Base-by-base conservation (phyloP, 179 eudicot genomes). In the Heliamphora pulchella region DNA sequence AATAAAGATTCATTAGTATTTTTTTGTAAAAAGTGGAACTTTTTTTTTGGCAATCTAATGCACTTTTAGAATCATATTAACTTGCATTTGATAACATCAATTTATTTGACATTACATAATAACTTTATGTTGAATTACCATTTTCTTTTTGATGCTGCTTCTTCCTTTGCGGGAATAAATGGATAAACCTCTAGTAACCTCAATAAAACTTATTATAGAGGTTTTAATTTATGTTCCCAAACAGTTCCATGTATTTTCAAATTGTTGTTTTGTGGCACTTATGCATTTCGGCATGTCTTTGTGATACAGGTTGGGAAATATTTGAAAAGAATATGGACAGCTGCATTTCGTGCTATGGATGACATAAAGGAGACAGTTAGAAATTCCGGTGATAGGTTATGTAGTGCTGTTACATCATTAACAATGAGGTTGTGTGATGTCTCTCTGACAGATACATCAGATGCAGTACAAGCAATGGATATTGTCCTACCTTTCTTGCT, bases 341-440 rank as follows among this genome's bases (percentile, higher is more conserved):
- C 91, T 87, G 92, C 97, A 80, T 95, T 93, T 82, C 98, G 98
- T 85, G 97, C 98, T 74, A 93, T 95, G 97, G 98, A 95, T 91
- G 98, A 95, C 88, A 91, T 95, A 88, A 95, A 95, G 87, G 98
- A 95, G 84, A 91, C 95, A 61, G 97, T 93, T 78, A 86, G 98
- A 80, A 93, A 79, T 83, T 91, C 98, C 75, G 98, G 98, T 82
- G 97, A 93, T 81, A 91, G 90, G 83, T 85, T 95, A 84, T 93
- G 97, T 69, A 97, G 95, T 82, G 89, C 95, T 83, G 84, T 91
- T 75, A 87, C 88, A 67, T 88, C 97, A 71, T 90, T 95, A 79
- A 91, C 97, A 66, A 78, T 87, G 80, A 95, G 98, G 86, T 88
- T 95, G 72, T 95, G 98, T 81, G 97, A 95, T 85, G 89, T 91